A percentile compares a stretch with the other conserved stretches of the same genome.
Evolutionary conservation across 352 stramenopile genomes (phyloP).

Genomic region (Phytophthora colocasiae): DNA sequence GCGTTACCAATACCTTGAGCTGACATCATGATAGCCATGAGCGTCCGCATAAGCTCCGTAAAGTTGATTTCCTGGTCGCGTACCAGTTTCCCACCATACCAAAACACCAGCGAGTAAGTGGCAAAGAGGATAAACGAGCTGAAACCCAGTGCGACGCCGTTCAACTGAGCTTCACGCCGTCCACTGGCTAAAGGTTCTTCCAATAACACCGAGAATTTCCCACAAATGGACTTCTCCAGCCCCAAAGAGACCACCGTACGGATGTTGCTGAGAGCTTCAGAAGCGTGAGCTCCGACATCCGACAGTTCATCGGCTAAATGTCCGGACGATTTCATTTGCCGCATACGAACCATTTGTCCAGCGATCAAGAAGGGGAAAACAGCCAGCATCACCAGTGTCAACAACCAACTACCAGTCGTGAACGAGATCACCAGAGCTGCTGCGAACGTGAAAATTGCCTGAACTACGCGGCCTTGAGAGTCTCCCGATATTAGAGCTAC

Average conservation of each 20-base stretch:
- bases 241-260: conserved; percentile 54
- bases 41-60: conserved; percentile 37
- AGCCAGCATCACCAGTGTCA: conserved; percentile 60
- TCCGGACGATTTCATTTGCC: conserved; percentile 40
- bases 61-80: conserved; percentile 40
- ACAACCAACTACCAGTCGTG: conserved; percentile 19
- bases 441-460: conserved; percentile 58
- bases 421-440: conserved; percentile 67
- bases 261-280: conserved; percentile 54
- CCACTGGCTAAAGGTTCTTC: conserved; percentile 37
- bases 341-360: conserved; percentile 39
- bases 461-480: conserved; percentile 51
- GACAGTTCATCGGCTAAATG: conserved; percentile 28
- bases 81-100: conserved; percentile 60
- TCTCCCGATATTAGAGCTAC: conserved; percentile 57
- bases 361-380: conserved; percentile 68
- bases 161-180: conserved; percentile 35
- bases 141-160: conserved; percentile 66
- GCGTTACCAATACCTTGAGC: conserved; percentile 38
- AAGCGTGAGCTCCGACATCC: conserved; percentile 47
- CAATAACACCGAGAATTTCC: conserved; percentile 33
- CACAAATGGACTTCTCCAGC: conserved; percentile 29
- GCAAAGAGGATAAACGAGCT: conserved; percentile 32
- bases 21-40: conserved; percentile 63
- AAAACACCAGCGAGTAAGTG: conserved; percentile 64